These are phyloP conservation scores for Fusarium newnesense DNA, from an alignment of 2,329 filamentous ascomycete species.

Conservation along the genomic window DNA sequence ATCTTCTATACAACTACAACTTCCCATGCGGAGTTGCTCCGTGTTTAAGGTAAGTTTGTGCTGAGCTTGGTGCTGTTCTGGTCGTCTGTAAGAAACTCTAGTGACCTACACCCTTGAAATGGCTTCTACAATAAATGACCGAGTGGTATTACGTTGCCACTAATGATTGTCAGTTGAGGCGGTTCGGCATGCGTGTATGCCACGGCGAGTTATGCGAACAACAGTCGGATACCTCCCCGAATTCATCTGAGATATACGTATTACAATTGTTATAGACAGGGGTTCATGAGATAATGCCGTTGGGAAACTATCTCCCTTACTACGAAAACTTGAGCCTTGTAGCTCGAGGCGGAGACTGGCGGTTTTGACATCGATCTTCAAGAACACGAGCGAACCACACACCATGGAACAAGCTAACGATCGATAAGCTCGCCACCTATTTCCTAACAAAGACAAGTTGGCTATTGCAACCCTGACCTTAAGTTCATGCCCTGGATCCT, in stretches of 20 bases:
- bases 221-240: neutral
- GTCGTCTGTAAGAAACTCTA: neutral
- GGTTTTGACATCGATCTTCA: neutral
- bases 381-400: neutral
- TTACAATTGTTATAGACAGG: neutral
- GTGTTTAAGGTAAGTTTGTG: neutral
- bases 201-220: neutral
- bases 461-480: neutral
- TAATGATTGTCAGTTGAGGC: neutral
- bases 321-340: neutral
- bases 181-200: neutral
- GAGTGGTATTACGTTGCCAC: neutral
- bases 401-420: neutral
- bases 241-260: neutral
- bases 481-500: neutral
- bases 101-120: neutral
- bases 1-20: no score
- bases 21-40: neutral
- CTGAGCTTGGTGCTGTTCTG: neutral
- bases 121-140: no score
- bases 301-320: neutral
- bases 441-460: neutral
- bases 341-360: neutral
- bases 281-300: neutral
- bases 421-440: neutral